These are phyloP conservation scores for Zymoseptoria brevis DNA, from an alignment of 2,329 filamentous ascomycete genomes.

Conservation along the genomic window DNA sequence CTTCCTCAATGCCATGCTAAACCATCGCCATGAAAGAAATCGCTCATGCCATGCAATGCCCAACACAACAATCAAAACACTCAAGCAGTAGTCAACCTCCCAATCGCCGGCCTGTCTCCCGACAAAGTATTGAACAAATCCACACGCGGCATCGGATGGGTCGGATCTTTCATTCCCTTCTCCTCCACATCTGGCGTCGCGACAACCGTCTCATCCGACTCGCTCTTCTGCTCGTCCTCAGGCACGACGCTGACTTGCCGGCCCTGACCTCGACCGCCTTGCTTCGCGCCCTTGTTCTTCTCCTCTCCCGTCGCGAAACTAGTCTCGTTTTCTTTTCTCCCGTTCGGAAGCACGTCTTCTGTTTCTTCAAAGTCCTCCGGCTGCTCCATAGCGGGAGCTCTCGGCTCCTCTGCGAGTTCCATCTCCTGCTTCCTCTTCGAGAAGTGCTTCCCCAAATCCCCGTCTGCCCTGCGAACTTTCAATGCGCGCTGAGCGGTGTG, in stretches of 20 bases:
- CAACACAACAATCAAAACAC: too few relatives aligned
- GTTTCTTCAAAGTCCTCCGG: constrained; percentile 7
- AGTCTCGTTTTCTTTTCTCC: constrained; percentile 13
- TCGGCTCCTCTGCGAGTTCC: constrained; percentile 20
- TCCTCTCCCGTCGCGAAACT: not conserved
- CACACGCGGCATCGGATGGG: not conserved
- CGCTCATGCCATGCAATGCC: too few relatives aligned
- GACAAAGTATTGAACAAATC: not conserved
- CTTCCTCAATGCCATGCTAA: too few relatives aligned
- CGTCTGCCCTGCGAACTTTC: constrained; percentile 18
- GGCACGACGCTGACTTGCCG: not conserved
- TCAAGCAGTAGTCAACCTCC: not conserved
- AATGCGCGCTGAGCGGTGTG: constrained; percentile 25
- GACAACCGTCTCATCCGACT: not conserved
- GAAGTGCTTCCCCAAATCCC: constrained; percentile 25
- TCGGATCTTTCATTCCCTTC: not conserved
- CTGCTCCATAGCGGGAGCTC: constrained; percentile 23
- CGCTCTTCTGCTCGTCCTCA: not conserved
- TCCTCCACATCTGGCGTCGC: not conserved
- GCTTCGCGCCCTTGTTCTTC: not conserved
- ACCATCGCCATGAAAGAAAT: too few relatives aligned
- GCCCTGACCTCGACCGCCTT: not conserved
- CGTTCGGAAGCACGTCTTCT: constrained; percentile 8
- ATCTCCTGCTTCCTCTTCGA: constrained; percentile 21
- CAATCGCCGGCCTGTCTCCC: not conserved